phyloP scores from a whole-genome alignment of 2,329 filamentous ascomycete species.

The Microcyclosporella mali region DNA sequence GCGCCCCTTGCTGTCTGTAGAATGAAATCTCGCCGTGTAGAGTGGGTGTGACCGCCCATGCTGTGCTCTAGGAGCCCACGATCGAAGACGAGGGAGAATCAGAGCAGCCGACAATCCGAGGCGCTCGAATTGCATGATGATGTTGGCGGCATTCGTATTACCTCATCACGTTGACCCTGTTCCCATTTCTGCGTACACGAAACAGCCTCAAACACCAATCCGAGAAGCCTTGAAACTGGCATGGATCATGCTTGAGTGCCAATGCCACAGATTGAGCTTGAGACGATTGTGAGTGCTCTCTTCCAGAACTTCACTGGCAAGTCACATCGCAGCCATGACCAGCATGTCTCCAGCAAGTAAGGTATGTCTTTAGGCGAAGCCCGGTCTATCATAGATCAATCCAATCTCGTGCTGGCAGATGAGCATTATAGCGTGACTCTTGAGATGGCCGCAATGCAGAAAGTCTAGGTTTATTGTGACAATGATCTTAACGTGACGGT shows the following conservation, averaged over 20 bases:
- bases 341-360: conserved; percentile 40
- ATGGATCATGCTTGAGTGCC: neutral
- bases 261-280: neutral
- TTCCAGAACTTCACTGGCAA: neutral
- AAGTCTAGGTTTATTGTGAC: neutral
- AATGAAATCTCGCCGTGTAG: conserved; percentile 9
- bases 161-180: too few relatives aligned
- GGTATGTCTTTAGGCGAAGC: conserved; percentile 1
- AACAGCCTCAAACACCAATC: too few relatives aligned
- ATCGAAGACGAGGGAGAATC: neutral
- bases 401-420: conserved; percentile 3
- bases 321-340: conserved; percentile 38
- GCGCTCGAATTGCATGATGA: neutral
- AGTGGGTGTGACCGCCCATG: conserved; percentile 8
- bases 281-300: neutral
- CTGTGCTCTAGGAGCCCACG: conserved; percentile 2
- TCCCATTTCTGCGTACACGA: too few relatives aligned
- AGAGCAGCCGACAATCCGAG: neutral
- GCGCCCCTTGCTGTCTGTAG: conserved; percentile 13
- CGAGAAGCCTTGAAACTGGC: neutral
- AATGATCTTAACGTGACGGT: neutral
- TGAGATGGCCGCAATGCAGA: neutral
- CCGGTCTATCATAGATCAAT: conserved; percentile 2
- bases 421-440: conserved; percentile 33
- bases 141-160: too few relatives aligned